Percentiles rank a stretch among this genome's conserved stretches.
Conservation (phyloP, 1,139 yeast genomes). For the Pichia cactophila region DNA sequence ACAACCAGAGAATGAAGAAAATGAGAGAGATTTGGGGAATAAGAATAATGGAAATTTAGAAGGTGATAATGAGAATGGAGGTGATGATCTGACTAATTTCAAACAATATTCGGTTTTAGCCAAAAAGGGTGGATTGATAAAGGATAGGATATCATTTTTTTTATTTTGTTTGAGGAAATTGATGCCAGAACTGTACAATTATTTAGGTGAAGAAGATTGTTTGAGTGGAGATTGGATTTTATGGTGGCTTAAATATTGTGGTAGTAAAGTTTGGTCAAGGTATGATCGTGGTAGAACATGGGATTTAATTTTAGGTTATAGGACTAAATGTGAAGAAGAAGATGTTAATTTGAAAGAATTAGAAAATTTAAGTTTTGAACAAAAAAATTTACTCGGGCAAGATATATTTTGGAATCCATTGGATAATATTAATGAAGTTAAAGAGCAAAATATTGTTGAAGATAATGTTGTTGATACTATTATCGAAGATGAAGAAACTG, state of each 20-base stretch:
- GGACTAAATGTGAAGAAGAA: conserved; percentile 35
- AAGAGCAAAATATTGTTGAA: neutral
- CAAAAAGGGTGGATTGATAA: conserved; percentile 53
- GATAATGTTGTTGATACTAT: conserved; percentile 8
- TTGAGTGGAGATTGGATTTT: conserved; percentile 84
- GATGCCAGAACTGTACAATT: conserved; percentile 71
- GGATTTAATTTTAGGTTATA: conserved; percentile 82
- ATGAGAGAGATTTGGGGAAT: neutral
- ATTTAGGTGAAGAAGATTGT: conserved; percentile 76
- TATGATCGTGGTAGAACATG: conserved; percentile 81
- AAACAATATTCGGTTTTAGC: conserved; percentile 10
- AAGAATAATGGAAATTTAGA: neutral
- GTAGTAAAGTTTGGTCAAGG: conserved; percentile 80
- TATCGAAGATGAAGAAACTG: conserved; percentile 6
- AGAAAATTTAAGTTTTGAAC: conserved; percentile 16
- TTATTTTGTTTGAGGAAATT: conserved; percentile 54
- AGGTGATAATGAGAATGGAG: conserved; percentile 1
- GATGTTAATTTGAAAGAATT: conserved; percentile 23
- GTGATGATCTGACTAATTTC: conserved; percentile 3
- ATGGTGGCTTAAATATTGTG: conserved; percentile 93
- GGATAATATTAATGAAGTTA: conserved; percentile 13
- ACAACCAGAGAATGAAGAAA: conserved; percentile 15
- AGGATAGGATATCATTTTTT: conserved; percentile 67
- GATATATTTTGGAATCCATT: conserved; percentile 31
- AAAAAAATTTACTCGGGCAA: conserved; percentile 25